Base-by-base conservation (phyloP, 176 grass and related monocot species). In the Rhynchospora breviuscula region DNA sequence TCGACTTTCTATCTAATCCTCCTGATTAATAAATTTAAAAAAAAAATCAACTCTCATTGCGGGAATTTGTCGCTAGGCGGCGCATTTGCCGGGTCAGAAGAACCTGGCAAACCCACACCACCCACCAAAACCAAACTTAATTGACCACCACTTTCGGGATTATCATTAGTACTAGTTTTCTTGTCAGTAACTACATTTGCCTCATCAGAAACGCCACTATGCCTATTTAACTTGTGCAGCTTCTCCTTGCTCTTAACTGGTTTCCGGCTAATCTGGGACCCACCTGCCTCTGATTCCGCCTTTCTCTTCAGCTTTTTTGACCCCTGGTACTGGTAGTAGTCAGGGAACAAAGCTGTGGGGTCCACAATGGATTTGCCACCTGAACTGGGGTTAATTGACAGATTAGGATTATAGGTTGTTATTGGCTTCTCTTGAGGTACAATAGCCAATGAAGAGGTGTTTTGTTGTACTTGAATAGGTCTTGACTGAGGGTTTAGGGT, bases 231-330 rank as follows among this genome's bases (percentile, higher is more conserved):
- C 68, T 81, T 92, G 0, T 48, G 68, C 78, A 53, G 56, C 63
- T 91, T 98, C 33, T 90, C 89, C 72, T 89, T 92, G 53, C 90
- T 89, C 31, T 63, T 88, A 58, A 26, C 78, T 66, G 87, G 88
- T 79, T 88, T 90, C 9, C 43, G 54, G 84, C 93, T 88, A 88
- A 73, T 86, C 63, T 90, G 91, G 26, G 54, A 31, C 87, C 90
- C 87, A 66, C 75, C 78, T 57, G 22, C 57, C 21, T 95, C 84
- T 25, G 63, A 72, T 83, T 96, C 91, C 15, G 64, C 40, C 63
- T 90, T 95, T 70, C 80, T 90, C 81, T 88, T 99, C 22, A 92
- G 85, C 89, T 93, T 93, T 85, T 93, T 99, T 44, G 71, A 85
- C 49, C 44, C 88, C 70, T 85, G 88, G 64, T 89, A 82, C 80